Percentiles rank a stretch among this genome's conserved stretches.
Conservation (phyloP, 164 flowering plant genomes). For the Houttuynia cordata region DNA sequence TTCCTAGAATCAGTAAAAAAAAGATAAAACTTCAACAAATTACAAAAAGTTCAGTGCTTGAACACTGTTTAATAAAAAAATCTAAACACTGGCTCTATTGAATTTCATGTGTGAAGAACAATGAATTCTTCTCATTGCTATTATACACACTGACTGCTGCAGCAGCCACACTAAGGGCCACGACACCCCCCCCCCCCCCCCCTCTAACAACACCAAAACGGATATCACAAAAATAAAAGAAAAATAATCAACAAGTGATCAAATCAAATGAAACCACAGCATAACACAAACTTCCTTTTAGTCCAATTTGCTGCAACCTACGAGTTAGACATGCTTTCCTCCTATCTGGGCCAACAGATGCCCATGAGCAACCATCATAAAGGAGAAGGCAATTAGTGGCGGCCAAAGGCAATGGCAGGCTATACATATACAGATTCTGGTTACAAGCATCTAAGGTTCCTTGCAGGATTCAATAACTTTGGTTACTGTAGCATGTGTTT, state of each 20-base stretch:
- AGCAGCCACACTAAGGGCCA: not conserved
- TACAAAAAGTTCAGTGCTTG: too few relatives aligned
- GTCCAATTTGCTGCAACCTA: not conserved
- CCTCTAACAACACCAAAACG: not conserved
- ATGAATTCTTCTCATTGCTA: not conserved
- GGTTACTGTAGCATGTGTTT: constrained; percentile 64
- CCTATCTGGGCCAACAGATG: not conserved
- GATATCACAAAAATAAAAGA: not conserved
- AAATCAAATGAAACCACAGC: not conserved
- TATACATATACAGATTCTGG: not conserved
- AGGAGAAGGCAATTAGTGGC: not conserved
- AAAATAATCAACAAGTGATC: not conserved
- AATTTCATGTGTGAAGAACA: too few relatives aligned
- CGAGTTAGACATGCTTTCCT: not conserved
- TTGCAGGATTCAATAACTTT: constrained; percentile 93
- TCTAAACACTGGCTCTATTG: too few relatives aligned
- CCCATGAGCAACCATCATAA: not conserved
- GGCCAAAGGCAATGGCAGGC: not conserved
- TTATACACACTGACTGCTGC: not conserved
- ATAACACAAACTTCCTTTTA: not conserved
- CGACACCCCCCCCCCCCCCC: not conserved
- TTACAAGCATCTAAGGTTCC: constrained; percentile 14
- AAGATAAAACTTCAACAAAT: too few relatives aligned
- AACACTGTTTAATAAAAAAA: too few relatives aligned
- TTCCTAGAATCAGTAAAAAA: too few relatives aligned